Conservation (phyloP, 2,329 filamentous ascomycete genomes). For the Pestalotiopsis sp. region DNA sequence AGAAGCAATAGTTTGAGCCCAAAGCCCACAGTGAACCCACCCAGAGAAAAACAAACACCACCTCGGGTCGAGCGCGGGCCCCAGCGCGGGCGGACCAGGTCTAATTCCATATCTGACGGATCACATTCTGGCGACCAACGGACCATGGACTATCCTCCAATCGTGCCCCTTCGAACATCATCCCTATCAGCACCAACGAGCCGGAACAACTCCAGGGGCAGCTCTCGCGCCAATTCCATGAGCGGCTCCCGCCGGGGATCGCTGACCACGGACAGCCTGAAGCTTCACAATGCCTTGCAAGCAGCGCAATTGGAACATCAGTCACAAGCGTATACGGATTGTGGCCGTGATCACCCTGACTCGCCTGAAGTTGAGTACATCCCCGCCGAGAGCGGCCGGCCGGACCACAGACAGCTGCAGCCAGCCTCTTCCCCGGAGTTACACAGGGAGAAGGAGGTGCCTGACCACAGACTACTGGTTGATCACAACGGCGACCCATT, state of each 20-base stretch:
- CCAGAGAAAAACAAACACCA: constrained; percentile 42
- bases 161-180: constrained; percentile 58
- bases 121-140: constrained; percentile 48
- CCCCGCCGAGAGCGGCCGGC: constrained; percentile 20
- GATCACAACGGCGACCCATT: constrained; percentile 58
- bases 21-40: constrained; percentile 42
- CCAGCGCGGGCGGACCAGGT: constrained; percentile 44
- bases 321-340: background rate
- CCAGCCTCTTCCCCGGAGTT: constrained; percentile 36
- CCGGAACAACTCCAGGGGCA: constrained; percentile 44
- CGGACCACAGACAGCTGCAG: constrained; percentile 31
- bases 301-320: constrained; percentile 29
- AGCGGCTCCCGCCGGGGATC: constrained; percentile 15
- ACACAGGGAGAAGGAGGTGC: constrained; percentile 29
- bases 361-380: constrained; percentile 27
- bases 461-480: constrained; percentile 39
- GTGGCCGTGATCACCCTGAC: background rate
- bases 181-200: constrained; percentile 67
- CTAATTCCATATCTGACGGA: constrained; percentile 51
- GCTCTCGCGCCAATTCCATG: constrained; percentile 30
- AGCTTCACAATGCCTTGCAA: constrained; percentile 51
- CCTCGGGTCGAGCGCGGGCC: constrained; percentile 45
- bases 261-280: constrained; percentile 60
- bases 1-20: constrained; percentile 56
- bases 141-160: constrained; percentile 63